Percentiles rank a stretch among this genome's conserved stretches.
phyloP scores from a whole-genome alignment of 1,284 basidiomycete species.

The Cutaneotrichosporon mucoides region DNA sequence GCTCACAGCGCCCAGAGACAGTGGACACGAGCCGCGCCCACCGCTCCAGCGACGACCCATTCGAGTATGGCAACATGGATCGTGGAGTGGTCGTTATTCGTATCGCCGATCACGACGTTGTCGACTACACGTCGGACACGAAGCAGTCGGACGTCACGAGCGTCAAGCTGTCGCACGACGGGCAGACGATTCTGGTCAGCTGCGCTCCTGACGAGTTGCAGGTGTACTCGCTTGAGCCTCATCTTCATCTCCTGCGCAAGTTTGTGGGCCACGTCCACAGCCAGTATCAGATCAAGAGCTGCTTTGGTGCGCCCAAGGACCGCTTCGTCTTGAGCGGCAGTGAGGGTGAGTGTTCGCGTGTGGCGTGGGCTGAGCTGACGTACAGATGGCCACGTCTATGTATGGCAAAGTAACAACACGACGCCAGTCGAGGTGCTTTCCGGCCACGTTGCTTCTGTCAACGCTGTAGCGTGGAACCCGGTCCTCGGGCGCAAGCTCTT shows the following conservation, averaged over 20 bases:
- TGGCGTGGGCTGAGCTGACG: background rate
- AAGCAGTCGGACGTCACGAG: conserved; percentile 62
- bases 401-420: conserved; percentile 89
- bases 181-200: conserved; percentile 79
- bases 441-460: conserved; percentile 86
- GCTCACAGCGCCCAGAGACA: conserved; percentile 26
- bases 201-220: conserved; percentile 83
- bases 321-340: conserved; percentile 90
- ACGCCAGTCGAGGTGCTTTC: conserved; percentile 72
- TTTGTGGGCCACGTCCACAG: conserved; percentile 78
- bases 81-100: conserved; percentile 34
- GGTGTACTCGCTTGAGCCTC: conserved; percentile 68
- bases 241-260: conserved; percentile 65
- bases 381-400: conserved; percentile 80
- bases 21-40: background rate
- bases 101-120: conserved; percentile 35
- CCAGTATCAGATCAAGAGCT: conserved; percentile 79
- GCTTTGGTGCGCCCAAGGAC: conserved; percentile 87
- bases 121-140: conserved; percentile 28
- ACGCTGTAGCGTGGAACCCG: conserved; percentile 95
- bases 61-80: conserved; percentile 41
- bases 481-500: conserved; percentile 73
- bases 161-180: conserved; percentile 81
- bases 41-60: conserved; percentile 2
- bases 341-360: conserved; percentile 63